Evolutionary conservation across 148 eudicot genomes (phyloP), one percentile per base, ranked within the genome.

Genomic region (Rhododendron mucronatum): DNA sequence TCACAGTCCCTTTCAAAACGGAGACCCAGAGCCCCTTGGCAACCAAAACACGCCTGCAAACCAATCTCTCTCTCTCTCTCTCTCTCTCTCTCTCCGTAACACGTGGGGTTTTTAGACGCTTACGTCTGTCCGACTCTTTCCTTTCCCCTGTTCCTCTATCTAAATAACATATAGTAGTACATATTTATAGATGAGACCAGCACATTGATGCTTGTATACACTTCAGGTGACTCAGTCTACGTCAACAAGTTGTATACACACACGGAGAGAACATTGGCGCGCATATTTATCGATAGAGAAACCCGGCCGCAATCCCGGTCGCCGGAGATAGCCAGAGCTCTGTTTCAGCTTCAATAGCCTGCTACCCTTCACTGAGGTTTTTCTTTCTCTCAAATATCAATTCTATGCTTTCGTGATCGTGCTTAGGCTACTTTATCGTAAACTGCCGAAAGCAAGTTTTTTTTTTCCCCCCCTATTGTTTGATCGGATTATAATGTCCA

Each of bases 71-170:
- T 84, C 76, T 74, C 47, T 79, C 82, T 65, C 81, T 50, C 44
- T 5, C 37, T 74, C 80, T 50, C 47, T 16, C 39, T 75, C 80
- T 18, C 90, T 9, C 50, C 78, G 51, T 21, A 86, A 90, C 79
- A 85, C 82, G 71, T 81, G 91, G 76, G 78, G 35, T 30, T 30
- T 67, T 89, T 84, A 88, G 83, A 67, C 86, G 59, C 87, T 61
- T 87, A 10, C 69, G 75, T 73, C 51, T 67, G 71, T 21, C 80
- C 50, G 53, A 65, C 76, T 59, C 59, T 74, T 21, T 67, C n/a
- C 39, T 51, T 51, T 55, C 33, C 44, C 30, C 45, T 41, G 48
- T 85, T 53, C 61, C 77, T 45, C 59, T 41, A 76, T 61, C 53
- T 74, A 30, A 16, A 78, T 51, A 20, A 45, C 48, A 45, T 45